Conservation (phyloP, 108 stramenopile genomes). For the Nitzschia inconspicua region DNA sequence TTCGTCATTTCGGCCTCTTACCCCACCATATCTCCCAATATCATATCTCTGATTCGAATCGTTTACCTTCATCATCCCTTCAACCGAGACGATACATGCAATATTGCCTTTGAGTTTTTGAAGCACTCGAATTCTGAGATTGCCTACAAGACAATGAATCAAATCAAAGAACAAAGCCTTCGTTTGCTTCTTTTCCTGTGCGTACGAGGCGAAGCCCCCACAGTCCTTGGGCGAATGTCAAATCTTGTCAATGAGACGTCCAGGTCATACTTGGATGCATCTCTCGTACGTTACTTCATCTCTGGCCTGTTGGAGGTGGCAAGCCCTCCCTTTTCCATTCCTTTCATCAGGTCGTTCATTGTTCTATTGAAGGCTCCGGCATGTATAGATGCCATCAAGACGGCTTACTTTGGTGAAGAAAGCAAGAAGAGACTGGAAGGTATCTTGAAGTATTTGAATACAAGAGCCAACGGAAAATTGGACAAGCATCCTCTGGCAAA, state of each 20-base stretch:
- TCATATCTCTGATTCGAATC: conserved; percentile 65
- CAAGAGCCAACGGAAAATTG: conserved; percentile 15
- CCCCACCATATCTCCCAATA: conserved; percentile 70
- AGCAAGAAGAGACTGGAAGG: conserved; percentile 26
- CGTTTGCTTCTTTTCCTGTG: conserved; percentile 66
- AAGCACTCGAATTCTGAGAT: conserved; percentile 76
- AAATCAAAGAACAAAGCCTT: conserved; percentile 81
- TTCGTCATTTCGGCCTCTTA: conserved; percentile 75
- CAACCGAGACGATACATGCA: conserved; percentile 48
- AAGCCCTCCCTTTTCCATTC: conserved; percentile 60
- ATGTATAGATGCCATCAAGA: conserved; percentile 68
- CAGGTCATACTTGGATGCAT: conserved; percentile 63
- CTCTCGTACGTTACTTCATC: conserved; percentile 76
- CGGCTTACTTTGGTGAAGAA: conserved; percentile 56
- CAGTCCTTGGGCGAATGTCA: conserved; percentile 50
- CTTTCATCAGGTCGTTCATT: conserved; percentile 49
- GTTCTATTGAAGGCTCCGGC: conserved; percentile 43
- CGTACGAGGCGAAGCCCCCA: conserved; percentile 54
- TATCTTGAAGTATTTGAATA: conserved; percentile 23
- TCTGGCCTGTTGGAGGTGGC: conserved; percentile 62
- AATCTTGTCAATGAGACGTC: conserved; percentile 45
- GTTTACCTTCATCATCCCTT: conserved; percentile 68
- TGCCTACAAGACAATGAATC: conserved; percentile 79
- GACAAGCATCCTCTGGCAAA: background rate
- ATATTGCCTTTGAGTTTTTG: conserved; percentile 66